Evolutionary conservation across 805 yeast species (phyloP).

Genomic region (Metschnikowia proteae): DNA sequence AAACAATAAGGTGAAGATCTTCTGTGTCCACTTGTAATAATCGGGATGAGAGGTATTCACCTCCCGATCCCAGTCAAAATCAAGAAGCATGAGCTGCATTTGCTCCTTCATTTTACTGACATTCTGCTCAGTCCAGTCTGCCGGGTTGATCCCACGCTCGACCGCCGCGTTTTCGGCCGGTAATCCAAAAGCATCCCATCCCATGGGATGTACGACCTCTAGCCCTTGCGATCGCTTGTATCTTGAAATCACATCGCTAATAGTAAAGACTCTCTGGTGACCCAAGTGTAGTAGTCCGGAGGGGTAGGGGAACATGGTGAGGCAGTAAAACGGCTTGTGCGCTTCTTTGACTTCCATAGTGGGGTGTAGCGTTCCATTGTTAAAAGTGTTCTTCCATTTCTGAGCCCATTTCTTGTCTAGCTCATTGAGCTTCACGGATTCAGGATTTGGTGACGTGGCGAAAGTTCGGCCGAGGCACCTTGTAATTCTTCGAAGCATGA

Average conservation of each 20-base stretch:
- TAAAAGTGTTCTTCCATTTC: constrained; percentile 42
- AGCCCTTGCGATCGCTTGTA: constrained; percentile 73
- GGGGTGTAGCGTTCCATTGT: constrained; percentile 36
- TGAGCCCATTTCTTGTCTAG: constrained; percentile 53
- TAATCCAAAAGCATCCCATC: constrained; percentile 98
- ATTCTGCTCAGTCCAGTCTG: constrained; percentile 76
- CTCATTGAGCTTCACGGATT: constrained; percentile 19
- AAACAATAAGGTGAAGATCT: constrained; percentile 68
- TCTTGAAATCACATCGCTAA: constrained; percentile 79
- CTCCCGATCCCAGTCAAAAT: constrained; percentile 93
- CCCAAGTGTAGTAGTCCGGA: constrained; percentile 93
- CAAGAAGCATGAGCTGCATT: constrained; percentile 71
- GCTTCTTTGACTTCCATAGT: constrained; percentile 10
- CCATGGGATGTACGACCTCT: constrained; percentile 91
- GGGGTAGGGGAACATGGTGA: constrained; percentile 95
- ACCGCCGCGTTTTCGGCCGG: constrained; percentile 99
- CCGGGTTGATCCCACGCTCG: constrained; percentile 75
- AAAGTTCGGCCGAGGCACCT: neutral
- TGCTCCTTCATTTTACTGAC: constrained; percentile 85
- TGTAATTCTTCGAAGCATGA: constrained; percentile 1
- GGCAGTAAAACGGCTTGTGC: constrained; percentile 47
- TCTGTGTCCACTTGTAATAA: constrained; percentile 91
- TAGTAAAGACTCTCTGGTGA: constrained; percentile 88
- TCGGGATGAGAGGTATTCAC: constrained; percentile 81
- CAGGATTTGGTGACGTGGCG: neutral